Conservation (phyloP, 2,329 filamentous ascomycete genomes). For the Pyricularia sp. region DNA sequence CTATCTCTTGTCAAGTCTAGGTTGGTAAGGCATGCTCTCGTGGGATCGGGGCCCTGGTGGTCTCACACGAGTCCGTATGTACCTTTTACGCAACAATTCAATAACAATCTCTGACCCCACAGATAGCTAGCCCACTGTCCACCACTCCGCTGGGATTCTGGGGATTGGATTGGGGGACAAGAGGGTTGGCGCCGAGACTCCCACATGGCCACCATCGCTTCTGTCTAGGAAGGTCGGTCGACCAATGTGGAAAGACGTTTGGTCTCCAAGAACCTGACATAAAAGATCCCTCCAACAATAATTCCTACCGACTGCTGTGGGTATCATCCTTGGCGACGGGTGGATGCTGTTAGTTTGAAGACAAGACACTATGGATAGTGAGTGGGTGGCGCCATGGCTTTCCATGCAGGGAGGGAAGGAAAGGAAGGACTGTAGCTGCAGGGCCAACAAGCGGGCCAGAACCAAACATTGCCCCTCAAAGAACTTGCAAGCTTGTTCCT, state of each 20-base stretch:
- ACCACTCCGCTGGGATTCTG: neutral
- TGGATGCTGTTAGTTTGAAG: neutral
- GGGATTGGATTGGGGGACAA: neutral
- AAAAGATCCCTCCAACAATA: neutral
- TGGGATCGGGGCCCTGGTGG: neutral
- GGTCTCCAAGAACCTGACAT: neutral
- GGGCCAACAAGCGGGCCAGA: neutral
- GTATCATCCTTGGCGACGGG: neutral
- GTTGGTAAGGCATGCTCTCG: neutral
- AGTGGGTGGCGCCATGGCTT: neutral
- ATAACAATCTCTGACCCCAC: neutral
- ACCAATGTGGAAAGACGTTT: neutral
- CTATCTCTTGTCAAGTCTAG: neutral
- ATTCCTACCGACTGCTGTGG: neutral
- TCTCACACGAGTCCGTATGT: neutral
- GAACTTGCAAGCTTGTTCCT: neutral
- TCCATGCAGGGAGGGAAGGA: neutral
- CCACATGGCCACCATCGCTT: neutral
- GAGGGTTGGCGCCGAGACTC: neutral
- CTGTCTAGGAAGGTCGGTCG: neutral
- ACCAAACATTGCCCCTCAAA: neutral
- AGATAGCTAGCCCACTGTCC: neutral
- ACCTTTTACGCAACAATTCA: neutral
- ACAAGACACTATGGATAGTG: neutral
- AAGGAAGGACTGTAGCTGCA: neutral